Conservation (phyloP, 1,284 basidiomycete species). For the Trichosporon inkin region DNA sequence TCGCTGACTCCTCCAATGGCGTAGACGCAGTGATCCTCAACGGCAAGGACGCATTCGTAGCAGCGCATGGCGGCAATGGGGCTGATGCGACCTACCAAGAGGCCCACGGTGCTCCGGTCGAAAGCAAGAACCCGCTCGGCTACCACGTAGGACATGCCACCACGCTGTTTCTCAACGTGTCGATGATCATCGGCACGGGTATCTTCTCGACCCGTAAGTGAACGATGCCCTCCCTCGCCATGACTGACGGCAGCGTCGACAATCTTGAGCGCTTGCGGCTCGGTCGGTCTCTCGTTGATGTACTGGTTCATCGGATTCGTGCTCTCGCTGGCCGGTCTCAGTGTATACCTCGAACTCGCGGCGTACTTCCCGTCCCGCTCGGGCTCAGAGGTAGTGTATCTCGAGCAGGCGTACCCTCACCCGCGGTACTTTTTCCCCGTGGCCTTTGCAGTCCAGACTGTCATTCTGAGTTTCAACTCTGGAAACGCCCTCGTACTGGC, state of each 20-base stretch:
- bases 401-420: constrained; percentile 33
- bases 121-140: constrained; percentile 23
- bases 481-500: constrained; percentile 27
- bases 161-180: constrained; percentile 26
- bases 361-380: constrained; percentile 31
- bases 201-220: constrained; percentile 31
- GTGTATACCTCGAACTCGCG: constrained; percentile 32
- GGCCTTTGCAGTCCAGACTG: constrained; percentile 29
- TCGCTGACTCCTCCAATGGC: neutral
- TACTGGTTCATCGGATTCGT: constrained; percentile 32
- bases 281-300: constrained; percentile 29
- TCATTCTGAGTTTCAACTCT: constrained; percentile 28
- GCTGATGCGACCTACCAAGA: constrained; percentile 23
- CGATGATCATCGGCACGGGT: constrained; percentile 30
- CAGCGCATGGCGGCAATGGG: constrained; percentile 17
- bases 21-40: neutral
- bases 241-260: constrained; percentile 13
- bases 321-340: constrained; percentile 26
- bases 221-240: neutral
- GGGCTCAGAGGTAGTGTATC: constrained; percentile 33
- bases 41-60: constrained; percentile 15
- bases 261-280: constrained; percentile 23
- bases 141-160: constrained; percentile 25
- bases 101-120: constrained; percentile 28
- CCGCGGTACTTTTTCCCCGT: constrained; percentile 34